These are phyloP conservation scores for Sugiyamaella xylanicola DNA, from an alignment of 1,139 yeast species.

Conservation along the genomic window DNA sequence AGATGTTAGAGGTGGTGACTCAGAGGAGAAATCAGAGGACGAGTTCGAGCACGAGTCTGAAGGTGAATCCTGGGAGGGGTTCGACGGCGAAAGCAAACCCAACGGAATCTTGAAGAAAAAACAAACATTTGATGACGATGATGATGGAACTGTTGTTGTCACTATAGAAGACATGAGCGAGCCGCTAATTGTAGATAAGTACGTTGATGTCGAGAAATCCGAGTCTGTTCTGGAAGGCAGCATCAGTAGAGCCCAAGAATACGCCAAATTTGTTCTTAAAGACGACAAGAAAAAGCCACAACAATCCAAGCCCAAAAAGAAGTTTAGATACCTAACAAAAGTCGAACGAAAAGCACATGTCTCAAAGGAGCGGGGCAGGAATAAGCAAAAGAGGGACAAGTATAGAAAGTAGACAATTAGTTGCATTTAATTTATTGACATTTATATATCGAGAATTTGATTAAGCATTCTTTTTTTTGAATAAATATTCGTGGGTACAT, in stretches of 20 bases:
- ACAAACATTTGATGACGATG: conserved; percentile 49
- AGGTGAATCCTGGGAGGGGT: conserved; percentile 43
- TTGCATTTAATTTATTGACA: conserved; percentile 6
- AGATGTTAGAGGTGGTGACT: conserved; percentile 22
- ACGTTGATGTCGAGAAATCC: conserved; percentile 38
- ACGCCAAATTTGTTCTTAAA: conserved; percentile 37
- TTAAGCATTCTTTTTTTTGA: too few relatives aligned
- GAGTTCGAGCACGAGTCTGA: conserved; percentile 27
- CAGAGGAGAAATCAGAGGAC: conserved; percentile 28
- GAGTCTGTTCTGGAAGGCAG: conserved; percentile 43
- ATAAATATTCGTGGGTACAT: not conserved
- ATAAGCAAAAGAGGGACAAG: conserved; percentile 17
- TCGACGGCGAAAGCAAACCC: conserved; percentile 33
- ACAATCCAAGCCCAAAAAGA: conserved; percentile 54
- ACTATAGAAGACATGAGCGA: conserved; percentile 37
- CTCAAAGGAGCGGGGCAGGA: conserved; percentile 40
- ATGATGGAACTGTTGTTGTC: conserved; percentile 37
- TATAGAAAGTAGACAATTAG: not conserved
- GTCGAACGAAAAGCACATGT: conserved; percentile 71
- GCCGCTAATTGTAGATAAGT: conserved; percentile 27
- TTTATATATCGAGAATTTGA: too few relatives aligned
- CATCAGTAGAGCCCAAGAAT: conserved; percentile 40
- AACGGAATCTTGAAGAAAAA: conserved; percentile 63
- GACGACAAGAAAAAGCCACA: conserved; percentile 19
- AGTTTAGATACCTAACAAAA: conserved; percentile 82